Evolutionary conservation across 495 filamentous ascomycete species (phyloP).

Genomic region (Delitschia confertaspora): DNA sequence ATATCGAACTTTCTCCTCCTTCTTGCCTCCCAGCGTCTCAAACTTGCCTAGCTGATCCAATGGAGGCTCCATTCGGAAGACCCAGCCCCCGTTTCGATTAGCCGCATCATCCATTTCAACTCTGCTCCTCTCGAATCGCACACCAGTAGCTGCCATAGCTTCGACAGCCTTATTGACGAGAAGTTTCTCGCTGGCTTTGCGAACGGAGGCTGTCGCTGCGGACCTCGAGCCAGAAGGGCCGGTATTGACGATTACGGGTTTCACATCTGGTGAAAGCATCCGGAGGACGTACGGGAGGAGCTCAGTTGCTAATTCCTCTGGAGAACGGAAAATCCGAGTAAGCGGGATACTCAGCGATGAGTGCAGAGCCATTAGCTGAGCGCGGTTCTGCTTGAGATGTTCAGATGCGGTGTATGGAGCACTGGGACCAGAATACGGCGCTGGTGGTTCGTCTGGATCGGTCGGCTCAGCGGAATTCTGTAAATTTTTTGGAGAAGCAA

Average conservation of each 20-base stretch:
- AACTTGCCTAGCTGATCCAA: conserved; percentile 55
- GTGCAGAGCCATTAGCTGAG: conserved; percentile 46
- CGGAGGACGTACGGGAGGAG: conserved; percentile 73
- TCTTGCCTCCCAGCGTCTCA: conserved; percentile 36
- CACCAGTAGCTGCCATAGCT: conserved; percentile 67
- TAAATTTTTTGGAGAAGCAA: conserved; percentile 53
- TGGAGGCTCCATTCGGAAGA: conserved; percentile 91
- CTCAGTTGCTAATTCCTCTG: conserved; percentile 65
- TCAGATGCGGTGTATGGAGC: conserved; percentile 76
- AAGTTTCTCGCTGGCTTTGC: conserved; percentile 70
- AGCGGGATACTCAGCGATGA: conserved; percentile 51
- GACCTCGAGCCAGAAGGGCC: conserved; percentile 46
- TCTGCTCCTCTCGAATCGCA: conserved; percentile 72
- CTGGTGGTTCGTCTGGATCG: conserved; percentile 39
- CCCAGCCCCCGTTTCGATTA: conserved; percentile 48
- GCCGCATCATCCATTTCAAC: conserved; percentile 54
- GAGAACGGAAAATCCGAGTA: conserved; percentile 63
- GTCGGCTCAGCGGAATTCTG: conserved; percentile 31
- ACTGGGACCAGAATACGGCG: conserved; percentile 66
- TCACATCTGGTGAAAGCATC: conserved; percentile 80
- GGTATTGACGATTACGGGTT: conserved; percentile 67
- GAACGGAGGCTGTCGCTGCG: conserved; percentile 67
- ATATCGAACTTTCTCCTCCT: conserved; percentile 60
- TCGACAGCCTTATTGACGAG: conserved; percentile 71
- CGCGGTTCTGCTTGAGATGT: conserved; percentile 58